These are phyloP conservation scores for Colletotrichum magnum DNA, from an alignment of 2,329 filamentous ascomycete genomes.

Conservation along the genomic window DNA sequence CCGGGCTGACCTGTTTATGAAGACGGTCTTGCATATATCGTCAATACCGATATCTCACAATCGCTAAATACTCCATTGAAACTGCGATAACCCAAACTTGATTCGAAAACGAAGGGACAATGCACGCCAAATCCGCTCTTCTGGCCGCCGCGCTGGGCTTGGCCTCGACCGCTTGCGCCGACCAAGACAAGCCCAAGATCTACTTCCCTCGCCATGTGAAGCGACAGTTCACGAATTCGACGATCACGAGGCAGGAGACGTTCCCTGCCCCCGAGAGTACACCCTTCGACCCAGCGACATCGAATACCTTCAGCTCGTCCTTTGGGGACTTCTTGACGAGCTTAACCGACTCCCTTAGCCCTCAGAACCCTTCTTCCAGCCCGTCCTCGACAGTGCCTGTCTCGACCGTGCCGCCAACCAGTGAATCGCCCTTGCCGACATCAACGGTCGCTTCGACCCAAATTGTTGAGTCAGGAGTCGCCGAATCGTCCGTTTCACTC, in stretches of 20 bases:
- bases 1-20: constrained; percentile 23
- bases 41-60: constrained; percentile 34
- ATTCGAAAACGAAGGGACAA: constrained; percentile 49
- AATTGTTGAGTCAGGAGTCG: constrained; percentile 7
- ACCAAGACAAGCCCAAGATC: constrained; percentile 64
- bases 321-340: constrained; percentile 39
- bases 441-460: constrained; percentile 21
- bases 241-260: constrained; percentile 50
- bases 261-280: constrained; percentile 46
- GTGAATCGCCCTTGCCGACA: constrained; percentile 14
- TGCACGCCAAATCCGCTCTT: constrained; percentile 64
- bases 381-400: constrained; percentile 15
- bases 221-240: constrained; percentile 62
- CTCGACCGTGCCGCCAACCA: constrained; percentile 1
- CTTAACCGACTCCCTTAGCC: constrained; percentile 40
- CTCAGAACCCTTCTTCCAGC: constrained; percentile 24
- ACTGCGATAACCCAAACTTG: constrained; percentile 9
- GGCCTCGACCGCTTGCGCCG: constrained; percentile 60
- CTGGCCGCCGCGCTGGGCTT: constrained; percentile 65
- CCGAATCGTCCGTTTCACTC: constrained; percentile 33
- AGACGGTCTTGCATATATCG: constrained; percentile 11
- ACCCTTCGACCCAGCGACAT: constrained; percentile 37
- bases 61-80: constrained; percentile 34
- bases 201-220: constrained; percentile 72
- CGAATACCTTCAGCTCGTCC: constrained; percentile 5